Conservation (phyloP, 2,329 filamentous ascomycete species). For the Fusarium equiseti region DNA sequence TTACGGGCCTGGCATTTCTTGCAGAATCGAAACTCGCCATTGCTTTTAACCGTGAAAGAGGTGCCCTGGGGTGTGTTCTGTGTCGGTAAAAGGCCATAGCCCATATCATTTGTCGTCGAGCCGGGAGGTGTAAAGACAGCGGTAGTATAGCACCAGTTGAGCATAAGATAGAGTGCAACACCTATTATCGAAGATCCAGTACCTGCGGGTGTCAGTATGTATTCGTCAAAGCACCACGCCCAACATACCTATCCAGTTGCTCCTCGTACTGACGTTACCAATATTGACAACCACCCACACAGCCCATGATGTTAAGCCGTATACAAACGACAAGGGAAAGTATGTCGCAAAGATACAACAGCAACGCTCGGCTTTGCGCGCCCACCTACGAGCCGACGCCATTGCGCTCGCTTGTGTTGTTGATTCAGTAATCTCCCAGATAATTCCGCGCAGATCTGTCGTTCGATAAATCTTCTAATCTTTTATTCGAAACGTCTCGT, state of each 20-base stretch:
- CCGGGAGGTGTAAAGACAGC: slow-evolving; percentile 95
- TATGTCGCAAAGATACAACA: slow-evolving; percentile 85
- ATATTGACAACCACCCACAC: slow-evolving; percentile 87
- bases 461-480: background rate
- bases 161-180: slow-evolving; percentile 78
- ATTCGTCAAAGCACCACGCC: too few relatives aligned
- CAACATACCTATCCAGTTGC: slow-evolving; percentile 68
- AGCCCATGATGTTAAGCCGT: slow-evolving; percentile 91
- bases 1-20: slow-evolving; percentile 97
- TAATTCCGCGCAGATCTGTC: slow-evolving; percentile 5
- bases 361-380: slow-evolving; percentile 79
- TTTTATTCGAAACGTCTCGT: slow-evolving; percentile 18
- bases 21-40: slow-evolving; percentile 88
- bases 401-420: slow-evolving; percentile 23
- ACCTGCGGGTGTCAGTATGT: slow-evolving; percentile 55
- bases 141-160: slow-evolving; percentile 90
- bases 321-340: slow-evolving; percentile 91
- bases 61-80: slow-evolving; percentile 71
- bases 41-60: slow-evolving; percentile 91
- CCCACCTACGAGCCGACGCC: slow-evolving; percentile 71
- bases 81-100: slow-evolving; percentile 85
- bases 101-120: slow-evolving; percentile 71
- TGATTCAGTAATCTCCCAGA: background rate
- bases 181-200: slow-evolving; percentile 71
- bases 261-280: slow-evolving; percentile 67